These are phyloP conservation scores for Microcera coccophila DNA, from an alignment of 2,329 filamentous ascomycete species.

Conservation along the genomic window DNA sequence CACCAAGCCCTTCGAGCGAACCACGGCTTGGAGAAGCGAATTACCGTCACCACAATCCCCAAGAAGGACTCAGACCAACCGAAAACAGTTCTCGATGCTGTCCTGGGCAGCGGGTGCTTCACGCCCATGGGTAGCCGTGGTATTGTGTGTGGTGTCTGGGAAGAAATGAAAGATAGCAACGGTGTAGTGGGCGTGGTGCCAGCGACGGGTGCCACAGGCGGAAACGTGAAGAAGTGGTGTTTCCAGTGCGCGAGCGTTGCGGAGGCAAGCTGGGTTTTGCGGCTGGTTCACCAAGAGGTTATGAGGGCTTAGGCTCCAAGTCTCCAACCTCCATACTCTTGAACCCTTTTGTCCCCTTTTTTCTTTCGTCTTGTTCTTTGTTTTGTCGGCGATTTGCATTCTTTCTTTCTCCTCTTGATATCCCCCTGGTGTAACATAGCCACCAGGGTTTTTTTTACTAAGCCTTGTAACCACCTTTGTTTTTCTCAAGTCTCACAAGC, in stretches of 20 bases:
- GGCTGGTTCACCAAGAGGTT: constrained; percentile 56
- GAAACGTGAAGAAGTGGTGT: constrained; percentile 60
- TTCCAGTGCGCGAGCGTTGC: constrained; percentile 54
- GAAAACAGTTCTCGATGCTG: constrained; percentile 73
- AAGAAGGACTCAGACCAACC: constrained; percentile 55
- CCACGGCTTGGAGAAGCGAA: constrained; percentile 74
- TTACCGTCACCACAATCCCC: constrained; percentile 71
- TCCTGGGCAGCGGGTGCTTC: constrained; percentile 79
- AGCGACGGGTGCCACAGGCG: constrained; percentile 48
- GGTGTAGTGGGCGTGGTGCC: constrained; percentile 52
- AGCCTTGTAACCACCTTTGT: neutral
- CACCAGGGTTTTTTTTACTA: constrained; percentile 10
- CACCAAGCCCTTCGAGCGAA: constrained; percentile 56
- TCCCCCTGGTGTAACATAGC: constrained; percentile 16
- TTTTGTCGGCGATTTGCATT: constrained; percentile 4
- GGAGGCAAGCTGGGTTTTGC: constrained; percentile 54
- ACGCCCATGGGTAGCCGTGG: constrained; percentile 78
- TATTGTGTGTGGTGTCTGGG: constrained; percentile 85
- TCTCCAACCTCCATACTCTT: constrained; percentile 8
- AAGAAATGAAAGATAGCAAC: constrained; percentile 64
- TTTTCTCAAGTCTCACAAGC: constrained; percentile 8
- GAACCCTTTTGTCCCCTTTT: constrained; percentile 2
- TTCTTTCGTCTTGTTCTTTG: constrained; percentile 2
- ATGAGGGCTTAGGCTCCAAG: constrained; percentile 32
- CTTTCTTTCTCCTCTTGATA: constrained; percentile 18